Evolutionary conservation across 257 asterid genomes (phyloP), one percentile per base, ranked within the genome.

Genomic region (Plantago ovata): DNA sequence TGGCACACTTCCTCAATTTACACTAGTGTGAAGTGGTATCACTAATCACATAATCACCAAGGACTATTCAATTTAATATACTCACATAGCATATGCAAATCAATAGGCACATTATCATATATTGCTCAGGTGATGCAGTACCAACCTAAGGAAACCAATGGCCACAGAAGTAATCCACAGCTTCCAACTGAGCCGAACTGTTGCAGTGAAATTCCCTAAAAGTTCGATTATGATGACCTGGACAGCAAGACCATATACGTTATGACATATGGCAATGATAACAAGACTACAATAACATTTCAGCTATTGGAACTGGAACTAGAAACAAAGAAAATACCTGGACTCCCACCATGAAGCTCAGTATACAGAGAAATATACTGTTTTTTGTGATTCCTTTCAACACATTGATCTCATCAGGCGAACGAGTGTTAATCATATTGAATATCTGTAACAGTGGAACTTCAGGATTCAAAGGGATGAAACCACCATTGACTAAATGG

Each of bases 391-490:
- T 89, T 46, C 96, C 96, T 64, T 66, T 69, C 71, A 80, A 92
- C 14, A 85, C 88, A 74, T 92, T 92, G 7, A 85, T 67, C 80
- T 92, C 85, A 48, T 92, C 96, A 0, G 96, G 96, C 63, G 88
- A 85, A 48, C 98, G 85, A 69, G 96, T 90, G 74, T 92, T 92
- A 38, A 92, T 79, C 66, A 83, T 95, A 60, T 92, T 92, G 68
- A 92, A 92, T 24, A 85, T 53, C 98, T 92, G 75, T 23, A 45
- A 28, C 7, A 28, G 7, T 4, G 36, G 36, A 28, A 28, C 7
- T 8, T 28, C 36, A 28, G 36, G 36, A 28, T 28, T 28, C 7
- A 1, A 0, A 28, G 1, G 28, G 5, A 50, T 20, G 56, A 50
- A 32, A 50, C 9, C 18, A 50, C 23, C 10, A 22, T 22, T 9